phyloP scores from a whole-genome alignment of 305 asterid genomes.

The Fraxinus floribunda region DNA sequence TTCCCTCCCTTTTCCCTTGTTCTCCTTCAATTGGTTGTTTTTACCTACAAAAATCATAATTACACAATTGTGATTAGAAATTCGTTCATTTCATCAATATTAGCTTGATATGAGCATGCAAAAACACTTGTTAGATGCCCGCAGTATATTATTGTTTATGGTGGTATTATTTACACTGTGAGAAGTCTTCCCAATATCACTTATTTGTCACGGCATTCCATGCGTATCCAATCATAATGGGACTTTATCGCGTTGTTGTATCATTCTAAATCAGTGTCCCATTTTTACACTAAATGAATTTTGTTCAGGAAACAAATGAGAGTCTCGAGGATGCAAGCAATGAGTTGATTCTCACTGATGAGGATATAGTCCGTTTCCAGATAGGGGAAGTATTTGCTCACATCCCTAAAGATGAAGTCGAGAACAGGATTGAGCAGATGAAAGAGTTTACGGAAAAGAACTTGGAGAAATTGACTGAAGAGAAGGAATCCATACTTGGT shows the following conservation, averaged over 20 bases:
- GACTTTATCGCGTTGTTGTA: not conserved
- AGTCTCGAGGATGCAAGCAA: constrained; percentile 89
- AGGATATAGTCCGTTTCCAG: constrained; percentile 81
- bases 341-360: constrained; percentile 84
- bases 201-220: not conserved
- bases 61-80: no score
- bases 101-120: no score
- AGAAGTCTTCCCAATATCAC: not conserved
- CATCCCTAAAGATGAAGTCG: constrained; percentile 77
- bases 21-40: no score
- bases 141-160: not conserved
- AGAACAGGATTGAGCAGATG: constrained; percentile 76
- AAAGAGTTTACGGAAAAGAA: constrained; percentile 61
- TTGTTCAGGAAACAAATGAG: constrained; percentile 66
- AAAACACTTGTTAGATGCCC: no score
- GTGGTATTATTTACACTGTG: not conserved
- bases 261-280: not conserved
- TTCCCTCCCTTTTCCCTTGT: no score
- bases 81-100: no score
- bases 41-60: no score
- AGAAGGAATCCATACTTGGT: constrained; percentile 57
- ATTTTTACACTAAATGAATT: not conserved
- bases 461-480: constrained; percentile 73
- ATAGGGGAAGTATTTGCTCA: constrained; percentile 92
- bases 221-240: not conserved